A percentile compares a stretch with the other conserved stretches of the same genome.
phyloP scores from a whole-genome alignment of 2,329 filamentous ascomycete species.

The Ilyonectria mors-panacis region DNA sequence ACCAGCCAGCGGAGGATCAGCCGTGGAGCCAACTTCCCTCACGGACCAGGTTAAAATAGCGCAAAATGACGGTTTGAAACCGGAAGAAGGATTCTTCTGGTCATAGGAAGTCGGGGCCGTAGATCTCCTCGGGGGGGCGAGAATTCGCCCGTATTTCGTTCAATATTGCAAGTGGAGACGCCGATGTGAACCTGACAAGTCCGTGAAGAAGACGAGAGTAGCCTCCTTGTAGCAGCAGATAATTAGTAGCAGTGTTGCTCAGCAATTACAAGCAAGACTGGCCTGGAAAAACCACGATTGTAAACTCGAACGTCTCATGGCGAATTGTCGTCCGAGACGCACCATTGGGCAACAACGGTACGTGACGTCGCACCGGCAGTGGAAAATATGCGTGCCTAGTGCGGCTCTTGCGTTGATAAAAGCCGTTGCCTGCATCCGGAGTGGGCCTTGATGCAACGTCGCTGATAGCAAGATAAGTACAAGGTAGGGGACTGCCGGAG shows the following conservation, averaged over 20 bases:
- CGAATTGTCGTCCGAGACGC: neutral
- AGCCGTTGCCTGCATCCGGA: slow-evolving; percentile 6
- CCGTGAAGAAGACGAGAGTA: no score
- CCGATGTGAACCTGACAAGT: no score
- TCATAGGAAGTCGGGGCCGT: neutral
- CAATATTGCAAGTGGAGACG: neutral
- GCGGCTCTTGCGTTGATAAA: slow-evolving; percentile 27
- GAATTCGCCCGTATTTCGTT: neutral
- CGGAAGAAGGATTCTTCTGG: slow-evolving; percentile 3
- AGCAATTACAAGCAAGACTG: neutral
- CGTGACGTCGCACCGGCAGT: slow-evolving; percentile 25
- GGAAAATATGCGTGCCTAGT: slow-evolving; percentile 17
- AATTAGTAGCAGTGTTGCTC: neutral
- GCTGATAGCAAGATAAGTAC: slow-evolving; percentile 7
- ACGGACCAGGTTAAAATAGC: slow-evolving; percentile 14
- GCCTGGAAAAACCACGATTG: neutral
- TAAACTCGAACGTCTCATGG: neutral
- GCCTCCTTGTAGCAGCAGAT: no score
- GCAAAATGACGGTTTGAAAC: slow-evolving; percentile 10
- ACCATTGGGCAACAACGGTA: neutral
- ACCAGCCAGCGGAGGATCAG: neutral
- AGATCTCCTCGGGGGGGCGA: neutral
- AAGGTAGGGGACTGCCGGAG: no score
- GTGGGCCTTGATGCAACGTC: slow-evolving; percentile 7
- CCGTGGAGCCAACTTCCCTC: neutral